Percentiles rank a stretch among this genome's conserved stretches.
phyloP scores from a whole-genome alignment of 2,329 filamentous ascomycete species.

The Fusarium begoniae region DNA sequence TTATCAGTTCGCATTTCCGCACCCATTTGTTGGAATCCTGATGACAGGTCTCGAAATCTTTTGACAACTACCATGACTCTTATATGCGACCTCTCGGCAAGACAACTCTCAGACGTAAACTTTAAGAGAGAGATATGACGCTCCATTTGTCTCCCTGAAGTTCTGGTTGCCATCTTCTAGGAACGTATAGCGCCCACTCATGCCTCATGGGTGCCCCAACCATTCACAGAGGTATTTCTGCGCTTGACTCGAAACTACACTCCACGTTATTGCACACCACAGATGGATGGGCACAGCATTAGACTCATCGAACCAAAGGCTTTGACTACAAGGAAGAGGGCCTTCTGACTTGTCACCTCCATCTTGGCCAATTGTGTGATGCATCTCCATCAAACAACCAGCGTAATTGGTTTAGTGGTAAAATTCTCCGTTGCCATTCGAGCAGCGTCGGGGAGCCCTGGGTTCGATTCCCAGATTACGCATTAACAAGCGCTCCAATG shows the following conservation, averaged over 20 bases:
- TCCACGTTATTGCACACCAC: too few species aligned
- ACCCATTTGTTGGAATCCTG: not conserved
- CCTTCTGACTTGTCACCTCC: rapidly evolving
- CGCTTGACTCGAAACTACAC: rapidly evolving
- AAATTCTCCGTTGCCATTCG: constrained; percentile 37
- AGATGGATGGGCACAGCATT: too few species aligned
- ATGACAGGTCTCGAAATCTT: not conserved
- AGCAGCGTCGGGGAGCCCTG: constrained; percentile 30
- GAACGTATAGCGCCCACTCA: too few species aligned
- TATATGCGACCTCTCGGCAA: rapidly evolving
- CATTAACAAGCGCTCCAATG: rapidly evolving
- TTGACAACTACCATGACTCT: not conserved
- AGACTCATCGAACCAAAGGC: not conserved
- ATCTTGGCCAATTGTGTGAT: rapidly evolving
- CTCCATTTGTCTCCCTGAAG: not conserved
- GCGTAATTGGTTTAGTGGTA: constrained; percentile 39
- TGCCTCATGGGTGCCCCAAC: not conserved
- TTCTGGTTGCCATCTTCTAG: not conserved
- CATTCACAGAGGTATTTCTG: not conserved
- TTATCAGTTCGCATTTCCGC: not conserved
- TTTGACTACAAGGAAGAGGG: not conserved
- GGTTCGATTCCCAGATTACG: constrained; percentile 38
- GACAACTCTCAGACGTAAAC: rapidly evolving
- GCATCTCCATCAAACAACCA: not conserved
- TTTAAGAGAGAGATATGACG: not conserved